Percentiles rank a stretch among this genome's conserved stretches.
Evolutionary conservation across 2,329 filamentous ascomycete genomes (phyloP).

Genomic region (Fusarium phyllophilum): DNA sequence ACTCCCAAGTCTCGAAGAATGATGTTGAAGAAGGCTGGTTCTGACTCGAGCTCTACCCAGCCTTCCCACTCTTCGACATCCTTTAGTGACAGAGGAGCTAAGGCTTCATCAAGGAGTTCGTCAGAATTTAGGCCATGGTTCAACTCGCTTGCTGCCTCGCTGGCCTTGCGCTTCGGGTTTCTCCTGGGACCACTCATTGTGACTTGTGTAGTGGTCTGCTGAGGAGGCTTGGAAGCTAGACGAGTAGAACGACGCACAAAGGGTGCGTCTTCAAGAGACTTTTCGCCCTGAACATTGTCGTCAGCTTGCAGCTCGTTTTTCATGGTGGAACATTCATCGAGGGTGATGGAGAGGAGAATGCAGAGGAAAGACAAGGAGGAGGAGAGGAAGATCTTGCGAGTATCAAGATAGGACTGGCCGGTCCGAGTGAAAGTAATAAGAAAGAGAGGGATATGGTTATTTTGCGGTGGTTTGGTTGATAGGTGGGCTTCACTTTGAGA

Average conservation of each 20-base stretch:
- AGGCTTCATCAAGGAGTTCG: slow-evolving; percentile 57
- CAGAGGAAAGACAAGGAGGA: background rate
- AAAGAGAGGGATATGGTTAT: background rate
- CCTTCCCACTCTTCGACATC: slow-evolving; percentile 73
- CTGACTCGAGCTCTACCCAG: slow-evolving; percentile 88
- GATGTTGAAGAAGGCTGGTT: slow-evolving; percentile 87
- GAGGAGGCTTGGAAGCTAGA: slow-evolving; percentile 14
- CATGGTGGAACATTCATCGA: background rate
- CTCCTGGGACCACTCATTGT: slow-evolving; percentile 44
- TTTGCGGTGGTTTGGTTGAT: background rate
- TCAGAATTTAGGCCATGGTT: slow-evolving; percentile 46
- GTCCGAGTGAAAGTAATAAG: background rate
- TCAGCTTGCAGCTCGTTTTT: slow-evolving; percentile 14
- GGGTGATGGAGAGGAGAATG: background rate
- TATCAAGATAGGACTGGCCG: background rate
- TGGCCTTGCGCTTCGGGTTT: slow-evolving; percentile 59
- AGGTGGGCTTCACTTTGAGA: background rate
- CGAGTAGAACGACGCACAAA: slow-evolving; percentile 37
- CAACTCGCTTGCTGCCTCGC: slow-evolving; percentile 47
- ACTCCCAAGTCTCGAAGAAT: slow-evolving; percentile 86
- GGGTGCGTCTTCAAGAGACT: background rate
- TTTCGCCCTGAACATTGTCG: slow-evolving; percentile 5
- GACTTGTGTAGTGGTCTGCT: background rate
- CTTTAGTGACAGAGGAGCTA: slow-evolving; percentile 59
- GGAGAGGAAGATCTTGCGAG: background rate